Conservation (phyloP, 345 rosid species). For the Lepidium africanum region DNA sequence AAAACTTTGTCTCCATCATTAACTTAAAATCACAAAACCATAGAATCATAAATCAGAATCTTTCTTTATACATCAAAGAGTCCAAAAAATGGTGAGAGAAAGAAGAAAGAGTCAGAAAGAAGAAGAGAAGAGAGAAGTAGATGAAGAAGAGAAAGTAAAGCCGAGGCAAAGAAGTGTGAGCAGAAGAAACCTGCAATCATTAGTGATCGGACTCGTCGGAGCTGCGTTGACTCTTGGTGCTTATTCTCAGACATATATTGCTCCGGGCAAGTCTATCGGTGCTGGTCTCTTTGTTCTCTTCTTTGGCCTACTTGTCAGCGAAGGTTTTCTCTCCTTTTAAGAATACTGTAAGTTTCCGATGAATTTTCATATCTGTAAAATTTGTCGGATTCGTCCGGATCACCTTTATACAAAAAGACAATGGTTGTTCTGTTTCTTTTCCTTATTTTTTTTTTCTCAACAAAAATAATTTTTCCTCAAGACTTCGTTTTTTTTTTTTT, state of each 20-base stretch:
- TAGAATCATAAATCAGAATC: background rate
- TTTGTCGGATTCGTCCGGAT: no score
- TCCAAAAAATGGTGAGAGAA: conserved; percentile 19
- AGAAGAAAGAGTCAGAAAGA: conserved; percentile 22
- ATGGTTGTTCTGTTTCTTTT: no score
- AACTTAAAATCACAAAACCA: conserved; percentile 12
- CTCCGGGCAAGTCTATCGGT: conserved; percentile 49
- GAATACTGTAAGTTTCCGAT: no score
- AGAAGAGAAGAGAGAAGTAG: conserved; percentile 16
- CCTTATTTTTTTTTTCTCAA: no score
- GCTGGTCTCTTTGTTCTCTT: conserved; percentile 62
- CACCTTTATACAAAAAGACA: no score
- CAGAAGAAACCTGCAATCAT: conserved; percentile 39
- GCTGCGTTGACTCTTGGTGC: conserved; percentile 70
- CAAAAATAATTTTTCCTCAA: background rate
- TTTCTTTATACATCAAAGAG: background rate
- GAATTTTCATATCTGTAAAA: no score
- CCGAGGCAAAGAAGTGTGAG: conserved; percentile 21
- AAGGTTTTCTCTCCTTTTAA: conserved; percentile 62
- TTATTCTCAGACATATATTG: conserved; percentile 51
- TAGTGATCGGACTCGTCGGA: conserved; percentile 61
- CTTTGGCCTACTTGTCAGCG: conserved; percentile 63
- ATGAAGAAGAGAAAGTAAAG: conserved; percentile 21
- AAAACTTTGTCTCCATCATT: conserved; percentile 8
- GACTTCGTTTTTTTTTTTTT: background rate